Conservation (phyloP, 2,329 filamentous ascomycete genomes). For the Iodosphaeria phyllophila region DNA sequence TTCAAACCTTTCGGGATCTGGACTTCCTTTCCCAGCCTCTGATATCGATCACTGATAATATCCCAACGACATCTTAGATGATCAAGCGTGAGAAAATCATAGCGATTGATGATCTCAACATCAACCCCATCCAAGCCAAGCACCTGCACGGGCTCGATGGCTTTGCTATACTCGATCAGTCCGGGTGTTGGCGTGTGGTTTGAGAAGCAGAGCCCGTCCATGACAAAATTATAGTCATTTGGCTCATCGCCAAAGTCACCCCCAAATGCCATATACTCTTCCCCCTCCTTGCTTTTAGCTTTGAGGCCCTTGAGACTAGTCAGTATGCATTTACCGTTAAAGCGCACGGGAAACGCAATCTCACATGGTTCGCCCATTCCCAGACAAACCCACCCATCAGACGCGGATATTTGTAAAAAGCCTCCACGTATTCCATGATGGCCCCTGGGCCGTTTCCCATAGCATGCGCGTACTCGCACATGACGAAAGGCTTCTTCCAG, state of each 20-base stretch:
- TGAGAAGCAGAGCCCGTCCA: conserved; percentile 33
- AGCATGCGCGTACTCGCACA: conserved; percentile 37
- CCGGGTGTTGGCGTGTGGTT: conserved; percentile 32
- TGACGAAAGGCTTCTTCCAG: conserved; percentile 36
- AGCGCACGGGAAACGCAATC: conserved; percentile 2
- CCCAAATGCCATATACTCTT: conserved; percentile 35
- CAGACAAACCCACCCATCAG: conserved; percentile 48
- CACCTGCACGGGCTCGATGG: conserved; percentile 38
- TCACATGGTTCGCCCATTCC: conserved; percentile 44
- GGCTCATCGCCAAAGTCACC: conserved; percentile 43
- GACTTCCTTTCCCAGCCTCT: conserved; percentile 16
- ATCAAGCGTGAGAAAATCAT: conserved; percentile 33
- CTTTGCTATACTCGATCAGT: conserved; percentile 35
- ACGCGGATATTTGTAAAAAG: conserved; percentile 37
- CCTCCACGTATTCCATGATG: conserved; percentile 46
- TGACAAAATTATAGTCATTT: conserved; percentile 39
- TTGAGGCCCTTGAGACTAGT: conserved; percentile 18
- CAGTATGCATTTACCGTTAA: neutral
- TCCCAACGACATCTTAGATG: conserved; percentile 26
- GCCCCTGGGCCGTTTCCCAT: conserved; percentile 59
- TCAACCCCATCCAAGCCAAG: conserved; percentile 21
- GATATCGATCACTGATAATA: conserved; percentile 19
- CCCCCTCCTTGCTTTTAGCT: conserved; percentile 20
- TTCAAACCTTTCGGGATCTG: conserved; percentile 23
- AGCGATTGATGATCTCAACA: conserved; percentile 29